Evolutionary conservation across 768 basidiomycete species (phyloP).

Genomic region (Chiua virens): DNA sequence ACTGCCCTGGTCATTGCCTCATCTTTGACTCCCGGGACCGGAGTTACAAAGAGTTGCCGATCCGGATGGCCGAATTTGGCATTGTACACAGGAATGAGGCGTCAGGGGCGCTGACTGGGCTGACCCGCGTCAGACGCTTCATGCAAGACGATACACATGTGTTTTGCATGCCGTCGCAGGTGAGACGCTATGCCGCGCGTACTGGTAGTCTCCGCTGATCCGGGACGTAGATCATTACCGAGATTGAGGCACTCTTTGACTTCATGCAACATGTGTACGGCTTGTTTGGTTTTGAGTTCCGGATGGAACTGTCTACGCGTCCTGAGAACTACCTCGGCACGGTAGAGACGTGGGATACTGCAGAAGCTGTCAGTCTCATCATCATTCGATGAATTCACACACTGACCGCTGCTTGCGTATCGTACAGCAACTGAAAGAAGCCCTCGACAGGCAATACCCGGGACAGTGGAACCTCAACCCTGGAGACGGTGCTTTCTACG

Average conservation of each 20-base stretch:
- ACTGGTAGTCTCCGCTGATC: not conserved
- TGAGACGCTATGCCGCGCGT: conserved; percentile 25
- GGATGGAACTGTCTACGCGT: conserved; percentile 91
- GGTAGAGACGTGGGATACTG: conserved; percentile 86
- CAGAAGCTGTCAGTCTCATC: conserved; percentile 63
- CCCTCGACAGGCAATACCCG: conserved; percentile 82
- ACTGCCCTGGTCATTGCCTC: conserved; percentile 95
- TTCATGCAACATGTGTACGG: conserved; percentile 95
- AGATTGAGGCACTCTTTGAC: conserved; percentile 86
- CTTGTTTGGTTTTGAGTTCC: conserved; percentile 92
- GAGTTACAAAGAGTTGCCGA: conserved; percentile 91
- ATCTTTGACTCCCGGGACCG: conserved; percentile 95
- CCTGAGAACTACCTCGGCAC: conserved; percentile 92
- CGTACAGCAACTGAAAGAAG: conserved; percentile 73
- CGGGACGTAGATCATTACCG: conserved; percentile 68
- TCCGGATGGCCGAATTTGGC: conserved; percentile 98
- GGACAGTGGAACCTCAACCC: conserved; percentile 93
- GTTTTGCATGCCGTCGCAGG: conserved; percentile 94
- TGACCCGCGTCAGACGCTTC: conserved; percentile 92
- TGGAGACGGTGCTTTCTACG: conserved; percentile 99
- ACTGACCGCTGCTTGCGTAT: conserved; percentile 2
- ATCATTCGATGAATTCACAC: not conserved
- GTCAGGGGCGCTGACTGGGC: conserved; percentile 87
- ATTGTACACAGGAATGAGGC: conserved; percentile 97
- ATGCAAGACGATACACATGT: conserved; percentile 99